Base-by-base conservation (phyloP, 2,329 filamentous ascomycete genomes). In the Malbranchea cinnamomea region DNA sequence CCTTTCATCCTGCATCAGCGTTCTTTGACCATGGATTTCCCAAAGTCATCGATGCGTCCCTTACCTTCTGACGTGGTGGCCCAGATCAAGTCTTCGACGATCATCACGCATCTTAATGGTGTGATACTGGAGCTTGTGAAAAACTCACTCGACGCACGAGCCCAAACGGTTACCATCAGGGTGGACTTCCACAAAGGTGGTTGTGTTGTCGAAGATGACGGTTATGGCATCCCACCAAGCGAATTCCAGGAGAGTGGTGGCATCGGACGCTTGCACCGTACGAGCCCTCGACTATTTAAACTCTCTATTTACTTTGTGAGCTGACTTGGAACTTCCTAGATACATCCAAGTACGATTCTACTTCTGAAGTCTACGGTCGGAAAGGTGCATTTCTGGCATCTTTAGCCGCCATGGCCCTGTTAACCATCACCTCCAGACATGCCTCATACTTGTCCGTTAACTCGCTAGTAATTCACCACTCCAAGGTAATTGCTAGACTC, bases 181-280 rank as follows among this genome's bases (percentile, higher is more conserved):
- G 60, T 93, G 13, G 79, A 94, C 54, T 83, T 82, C 48, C 52
- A 56, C 31, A 73, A 76, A 14, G 87, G 84, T 4, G 72, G 68
- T 41, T 93, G 85, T 52, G 63, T 66, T 0, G 68, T 94, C 4
- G 79, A 92, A 46, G 89, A 98, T 49, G 68, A 95, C 54, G 89
- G 89, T 1, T 33, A 60, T 10, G 89, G 89, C 0, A 91, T 98
- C 26, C 49, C 61, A 2, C 70, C 78, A 1, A 46, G 52, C 2
- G 85, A 94, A 41, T 94, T 95, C 43, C 46, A 47, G n/a, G 59
- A 68, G 2, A 50, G 56, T 26, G 83, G 83, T 4, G 77, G 79
- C 0, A 59, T 94, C 11, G 78, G 73, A 14, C 81, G 74, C 53
- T 58, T 71, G 29, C 70, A 89, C 48, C 71, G 81, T 87, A 58